Evolutionary conservation across 2,329 filamentous ascomycete species (phyloP).

Genomic region (Diaporthe humulicola): DNA sequence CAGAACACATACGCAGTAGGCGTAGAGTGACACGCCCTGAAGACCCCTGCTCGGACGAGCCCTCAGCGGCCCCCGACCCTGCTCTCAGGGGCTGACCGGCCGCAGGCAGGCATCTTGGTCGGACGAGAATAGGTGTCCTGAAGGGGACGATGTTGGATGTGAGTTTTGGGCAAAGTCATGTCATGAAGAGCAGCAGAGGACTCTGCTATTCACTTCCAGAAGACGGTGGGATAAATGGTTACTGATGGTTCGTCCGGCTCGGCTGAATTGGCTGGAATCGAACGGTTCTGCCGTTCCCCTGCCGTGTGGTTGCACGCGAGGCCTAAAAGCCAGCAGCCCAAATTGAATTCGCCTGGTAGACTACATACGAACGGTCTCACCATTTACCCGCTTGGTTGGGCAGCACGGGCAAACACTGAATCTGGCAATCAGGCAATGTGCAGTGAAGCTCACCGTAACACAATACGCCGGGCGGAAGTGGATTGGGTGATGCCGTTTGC

Average conservation of each 20-base stretch:
- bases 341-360: neutral
- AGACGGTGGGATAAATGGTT: neutral
- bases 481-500: neutral
- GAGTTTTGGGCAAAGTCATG: slow-evolving; percentile 4
- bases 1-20: neutral
- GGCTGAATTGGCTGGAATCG: neutral
- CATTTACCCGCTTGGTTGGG: neutral
- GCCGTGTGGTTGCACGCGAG: neutral
- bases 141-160: neutral
- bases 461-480: no score
- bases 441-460: neutral
- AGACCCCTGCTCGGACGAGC: slow-evolving; percentile 13
- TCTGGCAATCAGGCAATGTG: neutral
- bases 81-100: slow-evolving; percentile 10
- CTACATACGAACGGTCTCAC: neutral
- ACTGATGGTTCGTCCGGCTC: neutral
- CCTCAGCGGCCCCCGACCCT: neutral
- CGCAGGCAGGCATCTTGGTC: neutral
- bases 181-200: neutral
- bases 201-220: neutral
- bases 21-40: neutral
- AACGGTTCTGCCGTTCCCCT: neutral
- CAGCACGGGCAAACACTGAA: neutral
- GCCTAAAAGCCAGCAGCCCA: neutral
- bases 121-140: slow-evolving; percentile 15